Percentiles rank a stretch among this genome's conserved stretches.
Conservation (phyloP, 2,329 filamentous ascomycete genomes). For the Zymoseptoria ardabiliae region DNA sequence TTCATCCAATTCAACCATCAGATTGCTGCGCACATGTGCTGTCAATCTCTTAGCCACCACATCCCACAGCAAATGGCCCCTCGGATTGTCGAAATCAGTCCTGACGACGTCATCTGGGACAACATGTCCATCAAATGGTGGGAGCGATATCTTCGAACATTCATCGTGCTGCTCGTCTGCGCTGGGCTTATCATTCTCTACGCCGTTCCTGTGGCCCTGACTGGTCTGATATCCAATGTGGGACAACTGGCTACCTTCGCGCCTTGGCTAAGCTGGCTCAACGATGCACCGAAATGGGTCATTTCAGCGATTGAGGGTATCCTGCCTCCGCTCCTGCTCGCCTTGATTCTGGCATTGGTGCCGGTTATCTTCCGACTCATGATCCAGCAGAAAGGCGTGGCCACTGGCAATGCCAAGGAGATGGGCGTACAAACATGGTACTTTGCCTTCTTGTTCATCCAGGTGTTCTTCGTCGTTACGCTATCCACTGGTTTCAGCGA, state of each 20-base stretch:
- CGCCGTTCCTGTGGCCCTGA: constrained; percentile 85
- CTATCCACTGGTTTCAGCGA: constrained; percentile 69
- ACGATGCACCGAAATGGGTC: constrained; percentile 51
- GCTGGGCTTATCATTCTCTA: constrained; percentile 75
- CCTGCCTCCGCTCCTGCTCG: constrained; percentile 69
- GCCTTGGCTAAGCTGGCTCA: constrained; percentile 64
- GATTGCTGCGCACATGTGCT: constrained; percentile 96
- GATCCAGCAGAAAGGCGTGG: constrained; percentile 66
- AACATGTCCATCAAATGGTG: constrained; percentile 97
- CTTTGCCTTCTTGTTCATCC: constrained; percentile 89
- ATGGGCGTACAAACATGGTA: constrained; percentile 88
- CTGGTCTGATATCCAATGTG: constrained; percentile 73
- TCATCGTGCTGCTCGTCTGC: constrained; percentile 58
- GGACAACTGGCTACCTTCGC: constrained; percentile 59
- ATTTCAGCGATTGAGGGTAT: constrained; percentile 75
- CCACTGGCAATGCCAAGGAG: constrained; percentile 71
- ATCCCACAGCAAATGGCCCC: constrained; percentile 90
- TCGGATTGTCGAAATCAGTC: constrained; percentile 85
- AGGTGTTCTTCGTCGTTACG: constrained; percentile 87
- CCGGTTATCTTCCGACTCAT: constrained; percentile 72
- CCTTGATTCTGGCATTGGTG: constrained; percentile 69
- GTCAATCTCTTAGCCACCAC: constrained; percentile 84
- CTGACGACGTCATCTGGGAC: constrained; percentile 88
- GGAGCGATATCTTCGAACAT: constrained; percentile 71
- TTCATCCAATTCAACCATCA: constrained; percentile 99